Conservation (phyloP, 257 asterid genomes). For the Gynochthodes officinalis region DNA sequence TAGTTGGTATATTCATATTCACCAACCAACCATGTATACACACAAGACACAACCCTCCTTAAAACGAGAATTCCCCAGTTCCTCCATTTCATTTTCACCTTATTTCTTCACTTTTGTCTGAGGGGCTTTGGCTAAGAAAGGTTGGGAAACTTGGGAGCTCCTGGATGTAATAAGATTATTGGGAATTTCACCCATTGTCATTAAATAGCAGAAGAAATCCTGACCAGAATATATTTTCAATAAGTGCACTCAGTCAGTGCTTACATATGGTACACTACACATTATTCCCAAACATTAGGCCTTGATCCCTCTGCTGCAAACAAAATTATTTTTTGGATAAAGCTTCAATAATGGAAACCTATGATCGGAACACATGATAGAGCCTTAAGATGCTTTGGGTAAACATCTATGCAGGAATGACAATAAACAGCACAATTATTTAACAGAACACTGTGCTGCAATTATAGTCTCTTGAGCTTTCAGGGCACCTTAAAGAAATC, state of each 20-base stretch:
- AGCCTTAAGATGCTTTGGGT: background rate
- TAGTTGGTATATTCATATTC: too few species aligned
- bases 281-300: background rate
- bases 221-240: too few species aligned
- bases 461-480: conserved; percentile 13
- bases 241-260: conserved; percentile 10
- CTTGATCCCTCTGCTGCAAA: background rate
- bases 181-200: too few species aligned
- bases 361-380: conserved; percentile 3
- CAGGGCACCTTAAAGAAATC: background rate
- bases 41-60: too few species aligned
- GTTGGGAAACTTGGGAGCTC: too few species aligned
- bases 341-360: conserved; percentile 16
- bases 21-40: too few species aligned
- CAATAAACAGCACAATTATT: conserved; percentile 11
- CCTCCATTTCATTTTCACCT: too few species aligned
- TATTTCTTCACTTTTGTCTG: too few species aligned
- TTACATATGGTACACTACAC: background rate
- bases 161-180: too few species aligned
- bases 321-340: conserved; percentile 4
- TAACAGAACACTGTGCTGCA: conserved; percentile 1
- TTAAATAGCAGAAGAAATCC: background rate
- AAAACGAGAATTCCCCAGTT: too few species aligned
- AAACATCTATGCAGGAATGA: background rate
- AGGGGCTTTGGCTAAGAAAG: too few species aligned